Conservation (phyloP, 1,139 yeast species). For the Pichia kudriavzevii region DNA sequence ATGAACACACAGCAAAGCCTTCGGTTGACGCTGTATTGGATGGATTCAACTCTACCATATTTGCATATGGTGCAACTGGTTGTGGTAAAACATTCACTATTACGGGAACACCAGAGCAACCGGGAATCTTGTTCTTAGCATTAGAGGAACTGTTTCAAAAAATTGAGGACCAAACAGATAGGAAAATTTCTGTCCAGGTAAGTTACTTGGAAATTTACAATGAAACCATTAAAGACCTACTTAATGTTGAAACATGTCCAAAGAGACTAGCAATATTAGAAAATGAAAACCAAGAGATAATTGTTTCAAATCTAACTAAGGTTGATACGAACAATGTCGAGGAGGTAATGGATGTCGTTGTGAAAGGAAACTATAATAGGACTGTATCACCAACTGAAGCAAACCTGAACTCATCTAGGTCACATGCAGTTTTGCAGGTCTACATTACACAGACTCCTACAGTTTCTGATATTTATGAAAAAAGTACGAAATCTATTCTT, state of each 20-base stretch:
- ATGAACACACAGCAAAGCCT: conserved; percentile 59
- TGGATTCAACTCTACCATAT: conserved; percentile 85
- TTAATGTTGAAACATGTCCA: conserved; percentile 35
- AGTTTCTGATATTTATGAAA: conserved; percentile 50
- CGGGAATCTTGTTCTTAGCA: conserved; percentile 76
- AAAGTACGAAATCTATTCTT: conserved; percentile 69
- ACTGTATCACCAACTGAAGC: conserved; percentile 88
- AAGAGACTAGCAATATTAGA: conserved; percentile 57
- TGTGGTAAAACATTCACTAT: conserved; percentile 97
- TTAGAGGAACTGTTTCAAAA: conserved; percentile 65
- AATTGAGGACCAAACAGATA: conserved; percentile 42
- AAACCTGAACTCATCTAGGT: conserved; percentile 80
- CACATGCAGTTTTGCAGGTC: conserved; percentile 87
- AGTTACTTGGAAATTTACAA: conserved; percentile 85
- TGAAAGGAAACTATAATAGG: conserved; percentile 65
- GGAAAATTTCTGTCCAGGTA: conserved; percentile 51
- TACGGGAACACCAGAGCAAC: conserved; percentile 62
- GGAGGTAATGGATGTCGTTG: conserved; percentile 75
- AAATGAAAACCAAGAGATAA: conserved; percentile 57
- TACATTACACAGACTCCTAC: conserved; percentile 58
- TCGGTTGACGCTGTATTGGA: conserved; percentile 68
- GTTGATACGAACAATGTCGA: conserved; percentile 60
- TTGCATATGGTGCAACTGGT: conserved; percentile 97
- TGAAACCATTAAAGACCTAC: conserved; percentile 75
- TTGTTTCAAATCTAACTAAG: conserved; percentile 66